phyloP scores from a whole-genome alignment of 2,329 filamentous ascomycete species.

The Myriosclerotinia duriaeana region DNA sequence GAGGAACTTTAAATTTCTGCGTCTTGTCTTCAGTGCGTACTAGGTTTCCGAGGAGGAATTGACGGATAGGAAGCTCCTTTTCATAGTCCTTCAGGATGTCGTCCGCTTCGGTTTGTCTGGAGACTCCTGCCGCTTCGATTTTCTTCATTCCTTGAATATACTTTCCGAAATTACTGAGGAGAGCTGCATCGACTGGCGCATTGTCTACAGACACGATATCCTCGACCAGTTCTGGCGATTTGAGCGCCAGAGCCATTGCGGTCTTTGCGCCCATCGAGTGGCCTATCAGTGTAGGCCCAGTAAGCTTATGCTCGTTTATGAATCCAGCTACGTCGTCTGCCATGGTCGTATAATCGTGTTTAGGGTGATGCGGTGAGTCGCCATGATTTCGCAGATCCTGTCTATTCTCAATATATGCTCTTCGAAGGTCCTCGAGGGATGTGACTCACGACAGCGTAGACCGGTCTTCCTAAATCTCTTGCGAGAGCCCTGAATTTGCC shows the following conservation, averaged over 20 bases:
- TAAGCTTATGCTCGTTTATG: slow-evolving; percentile 68
- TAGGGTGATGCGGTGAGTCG: slow-evolving; percentile 73
- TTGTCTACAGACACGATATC: slow-evolving; percentile 87
- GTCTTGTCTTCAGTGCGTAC: slow-evolving; percentile 53
- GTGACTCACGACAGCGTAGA: slow-evolving; percentile 75
- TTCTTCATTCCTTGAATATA: slow-evolving; percentile 84
- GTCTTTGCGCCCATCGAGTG: slow-evolving; percentile 97
- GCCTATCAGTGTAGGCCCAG: slow-evolving; percentile 75
- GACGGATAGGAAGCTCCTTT: slow-evolving; percentile 69
- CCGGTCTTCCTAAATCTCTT: slow-evolving; percentile 72
- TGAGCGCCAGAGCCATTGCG: slow-evolving; percentile 82
- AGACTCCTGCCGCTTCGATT: slow-evolving; percentile 68
- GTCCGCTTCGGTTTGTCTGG: slow-evolving; percentile 75
- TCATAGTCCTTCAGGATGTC: slow-evolving; percentile 74
- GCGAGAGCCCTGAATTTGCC: slow-evolving; percentile 64
- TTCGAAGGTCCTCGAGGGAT: neutral
- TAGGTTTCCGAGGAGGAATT: slow-evolving; percentile 89
- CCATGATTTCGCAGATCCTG: slow-evolving; percentile 93
- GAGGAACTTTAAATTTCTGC: slow-evolving; percentile 76
- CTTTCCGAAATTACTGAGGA: slow-evolving; percentile 71
- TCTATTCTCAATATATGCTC: slow-evolving; percentile 11
- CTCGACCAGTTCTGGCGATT: slow-evolving; percentile 63
- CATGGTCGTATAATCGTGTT: slow-evolving; percentile 80
- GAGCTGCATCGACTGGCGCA: slow-evolving; percentile 76
- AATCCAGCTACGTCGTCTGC: slow-evolving; percentile 81